Percentiles rank a stretch among this genome's conserved stretches.
Conservation (phyloP, 1,139 yeast genomes). For the Lodderomyces elongisporus region DNA sequence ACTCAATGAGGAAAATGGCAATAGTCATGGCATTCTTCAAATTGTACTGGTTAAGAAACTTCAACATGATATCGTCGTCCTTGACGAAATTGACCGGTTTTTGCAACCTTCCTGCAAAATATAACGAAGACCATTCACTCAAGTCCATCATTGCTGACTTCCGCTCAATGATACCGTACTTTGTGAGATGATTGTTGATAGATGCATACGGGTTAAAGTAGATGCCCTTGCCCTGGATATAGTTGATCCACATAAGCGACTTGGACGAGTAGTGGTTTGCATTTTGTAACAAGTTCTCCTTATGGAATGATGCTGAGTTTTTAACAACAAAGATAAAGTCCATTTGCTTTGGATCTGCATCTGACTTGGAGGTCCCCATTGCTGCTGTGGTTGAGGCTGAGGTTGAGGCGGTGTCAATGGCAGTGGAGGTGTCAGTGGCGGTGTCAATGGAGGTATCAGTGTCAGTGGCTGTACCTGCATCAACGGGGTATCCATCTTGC, state of each 20-base stretch:
- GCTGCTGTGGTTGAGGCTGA: no score
- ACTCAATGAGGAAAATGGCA: slow-evolving; percentile 50
- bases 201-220: slow-evolving; percentile 88
- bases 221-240: slow-evolving; percentile 81
- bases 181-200: slow-evolving; percentile 50
- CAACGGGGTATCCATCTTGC: slow-evolving; percentile 55
- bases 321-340: slow-evolving; percentile 86
- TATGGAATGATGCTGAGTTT: slow-evolving; percentile 71
- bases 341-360: slow-evolving; percentile 62
- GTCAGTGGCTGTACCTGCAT: no score
- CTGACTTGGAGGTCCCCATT: neutral
- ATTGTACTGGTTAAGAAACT: slow-evolving; percentile 70
- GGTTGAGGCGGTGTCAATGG: no score
- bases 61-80: slow-evolving; percentile 39
- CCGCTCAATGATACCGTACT: slow-evolving; percentile 80
- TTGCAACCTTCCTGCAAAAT: slow-evolving; percentile 88
- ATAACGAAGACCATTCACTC: slow-evolving; percentile 76
- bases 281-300: slow-evolving; percentile 57
- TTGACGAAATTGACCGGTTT: slow-evolving; percentile 82
- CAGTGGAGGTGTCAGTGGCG: no score
- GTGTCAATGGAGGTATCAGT: no score
- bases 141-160: slow-evolving; percentile 62
- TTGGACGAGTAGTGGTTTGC: slow-evolving; percentile 75
- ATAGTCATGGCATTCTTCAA: slow-evolving; percentile 72
- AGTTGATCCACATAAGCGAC: slow-evolving; percentile 54